Base-by-base conservation (phyloP, 2,329 filamentous ascomycete genomes). In the Orbilia oligospora region DNA sequence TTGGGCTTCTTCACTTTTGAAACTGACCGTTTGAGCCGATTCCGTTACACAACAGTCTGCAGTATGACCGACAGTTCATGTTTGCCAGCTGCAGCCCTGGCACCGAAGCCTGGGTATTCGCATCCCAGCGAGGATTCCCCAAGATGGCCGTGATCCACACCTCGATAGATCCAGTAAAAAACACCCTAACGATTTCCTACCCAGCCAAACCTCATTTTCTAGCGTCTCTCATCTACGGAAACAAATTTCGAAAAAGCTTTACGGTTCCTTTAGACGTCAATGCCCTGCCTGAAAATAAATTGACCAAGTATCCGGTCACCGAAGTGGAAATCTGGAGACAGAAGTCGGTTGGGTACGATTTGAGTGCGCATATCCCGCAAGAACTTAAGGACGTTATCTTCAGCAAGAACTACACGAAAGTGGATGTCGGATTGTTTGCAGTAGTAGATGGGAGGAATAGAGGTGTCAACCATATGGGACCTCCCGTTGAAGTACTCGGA, bases 51-150 rank as follows among this genome's bases (percentile, higher is more conserved):
- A 49, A 70, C 63, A 82, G 81, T 1, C 87, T 97, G 71, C 88
- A 91, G 83, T 92, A 91, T 84, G 94, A 97, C 84, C 89, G 93
- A 5, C 89, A 95, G 81, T 97, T 94, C 86, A 91, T 90, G 58
- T 93, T 97, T 83, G 93, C 92, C 49, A 79, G 70, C 72, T 78
- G 44, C 64, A 80, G 49, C 63, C 80, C 80, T 83, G 84, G 68
- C 82, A 84, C 76, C 58, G 87, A 87, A 81, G 84, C 85, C 24
- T 96, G 92, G 92, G 87, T 90, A 14, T 91, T 92, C 83, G 86
- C 93, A 83, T 93, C 92, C 0, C 89, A 90, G 83, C 86, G 91
- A 71, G 88, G 91, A 80, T 90, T 90, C 80, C 90, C 93, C 0
- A 88, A 87, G 49, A 87, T 98, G 65, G 91, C 93, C 6, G 90